Conservation (phyloP, 2,329 filamentous ascomycete species). For the Penicillium digitatum region DNA sequence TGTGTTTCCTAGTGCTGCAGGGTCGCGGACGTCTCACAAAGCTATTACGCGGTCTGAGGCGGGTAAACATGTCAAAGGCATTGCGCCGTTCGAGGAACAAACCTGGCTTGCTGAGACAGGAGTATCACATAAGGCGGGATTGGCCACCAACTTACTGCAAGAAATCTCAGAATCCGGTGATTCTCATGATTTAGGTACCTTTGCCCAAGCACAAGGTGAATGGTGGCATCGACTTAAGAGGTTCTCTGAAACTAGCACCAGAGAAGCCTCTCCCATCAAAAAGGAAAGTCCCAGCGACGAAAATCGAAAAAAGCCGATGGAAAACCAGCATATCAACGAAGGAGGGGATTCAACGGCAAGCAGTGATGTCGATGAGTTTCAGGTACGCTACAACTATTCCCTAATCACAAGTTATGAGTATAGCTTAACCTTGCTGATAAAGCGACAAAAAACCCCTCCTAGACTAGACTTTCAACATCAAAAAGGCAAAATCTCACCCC, state of each 20-base stretch:
- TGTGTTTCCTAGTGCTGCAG: conserved; percentile 54
- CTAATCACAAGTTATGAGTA: neutral
- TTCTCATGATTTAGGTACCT: conserved; percentile 3
- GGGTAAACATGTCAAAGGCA: conserved; percentile 52
- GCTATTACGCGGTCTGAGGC: conserved; percentile 49
- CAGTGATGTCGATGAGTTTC: conserved; percentile 37
- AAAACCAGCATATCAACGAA: conserved; percentile 5
- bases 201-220: conserved; percentile 21
- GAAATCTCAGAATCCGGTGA: conserved; percentile 21
- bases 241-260: neutral
- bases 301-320: neutral
- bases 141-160: conserved; percentile 26
- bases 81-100: conserved; percentile 51
- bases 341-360: conserved; percentile 24
- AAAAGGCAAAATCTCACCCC: neutral
- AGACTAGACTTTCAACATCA: conserved; percentile 20
- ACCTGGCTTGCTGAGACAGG: conserved; percentile 41
- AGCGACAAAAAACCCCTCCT: conserved; percentile 39
- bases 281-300: neutral
- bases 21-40: conserved; percentile 45
- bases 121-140: conserved; percentile 13
- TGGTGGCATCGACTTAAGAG: conserved; percentile 36
- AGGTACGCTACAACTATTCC: conserved; percentile 27
- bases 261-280: neutral
- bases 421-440: neutral